Evolutionary conservation across 768 basidiomycete species (phyloP).

Genomic region (Boletus pseudo-olivaceus): DNA sequence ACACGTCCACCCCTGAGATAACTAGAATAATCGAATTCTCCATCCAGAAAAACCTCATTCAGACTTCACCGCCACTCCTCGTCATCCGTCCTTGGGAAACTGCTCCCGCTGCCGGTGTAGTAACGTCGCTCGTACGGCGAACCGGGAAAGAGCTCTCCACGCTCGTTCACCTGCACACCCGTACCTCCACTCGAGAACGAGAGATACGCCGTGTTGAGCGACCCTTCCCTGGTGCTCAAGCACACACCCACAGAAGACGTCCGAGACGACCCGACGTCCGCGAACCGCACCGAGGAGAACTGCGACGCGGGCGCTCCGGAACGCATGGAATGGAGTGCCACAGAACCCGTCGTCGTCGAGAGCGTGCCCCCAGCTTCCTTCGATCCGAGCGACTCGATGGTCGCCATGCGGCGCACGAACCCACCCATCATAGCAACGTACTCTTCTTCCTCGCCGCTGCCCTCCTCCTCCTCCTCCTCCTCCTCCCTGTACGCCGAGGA

Average conservation of each 20-base stretch:
- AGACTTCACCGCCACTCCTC: too few relatives aligned
- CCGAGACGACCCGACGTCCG: conserved; percentile 5
- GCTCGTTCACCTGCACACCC: conserved; percentile 24
- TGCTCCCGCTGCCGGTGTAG: conserved; percentile 15
- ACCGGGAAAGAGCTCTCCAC: conserved; percentile 23
- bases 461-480: too few relatives aligned
- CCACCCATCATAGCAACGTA: conserved; percentile 59
- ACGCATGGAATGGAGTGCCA: conserved; percentile 26
- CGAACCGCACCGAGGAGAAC: conserved; percentile 26
- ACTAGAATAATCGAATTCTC: neutral
- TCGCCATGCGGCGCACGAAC: conserved; percentile 72
- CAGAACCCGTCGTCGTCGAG: conserved; percentile 31
- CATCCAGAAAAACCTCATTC: too few relatives aligned
- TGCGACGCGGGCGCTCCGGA: conserved; percentile 20
- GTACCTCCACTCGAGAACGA: conserved; percentile 25
- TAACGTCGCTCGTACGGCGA: conserved; percentile 13
- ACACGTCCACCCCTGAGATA: neutral
- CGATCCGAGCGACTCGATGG: conserved; percentile 74
- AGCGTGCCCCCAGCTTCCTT: conserved; percentile 41
- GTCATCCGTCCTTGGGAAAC: conserved; percentile 8
- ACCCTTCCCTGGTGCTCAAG: conserved; percentile 3
- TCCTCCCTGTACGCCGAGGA: conserved; percentile 6
- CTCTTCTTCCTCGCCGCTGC: conserved; percentile 28
- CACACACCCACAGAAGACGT: neutral
- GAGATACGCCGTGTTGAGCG: conserved; percentile 24